Evolutionary conservation across 2,329 filamentous ascomycete genomes (phyloP), one percentile per base, ranked within the genome.

Genomic region (Trichophyton verrucosum): DNA sequence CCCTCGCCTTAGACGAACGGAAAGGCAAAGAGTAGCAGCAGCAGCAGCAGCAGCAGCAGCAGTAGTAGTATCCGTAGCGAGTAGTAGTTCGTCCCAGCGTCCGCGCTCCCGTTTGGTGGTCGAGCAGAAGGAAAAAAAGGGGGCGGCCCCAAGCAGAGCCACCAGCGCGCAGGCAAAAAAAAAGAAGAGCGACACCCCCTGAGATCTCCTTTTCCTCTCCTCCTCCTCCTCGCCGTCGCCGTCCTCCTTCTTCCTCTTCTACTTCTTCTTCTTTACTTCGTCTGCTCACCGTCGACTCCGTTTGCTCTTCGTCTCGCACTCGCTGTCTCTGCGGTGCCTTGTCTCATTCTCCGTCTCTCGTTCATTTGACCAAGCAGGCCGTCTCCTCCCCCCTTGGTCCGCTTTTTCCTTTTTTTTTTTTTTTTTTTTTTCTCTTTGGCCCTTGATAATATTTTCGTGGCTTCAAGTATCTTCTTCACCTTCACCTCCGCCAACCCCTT

Each of bases 301-400:
- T 58, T 42, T 51, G 20, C 53, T 38, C 53, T 69, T 70, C 68
- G 67, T 68, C 69, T 27, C 24, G 72, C 68, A 69, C 65, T 67
- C 66, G 65, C 65, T 66, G 65, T 66, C 65, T 63, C 64, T 61
- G 61, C 60, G 63, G 63, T 62, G 64, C 65, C 60, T 63, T 60
- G 51, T 61, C 46, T 55, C 36, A 59, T 57, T 61, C 60, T 64
- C 58, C 59, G 27, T 51, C 58, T 64, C 62, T 59, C 42, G 59
- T 36, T 49, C 60, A 42, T 40, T 58, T 4, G 24, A 8, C 7
- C 36, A 33, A 5, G 30, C 33, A 36, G 33, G 24, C 24, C 24
- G 24, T 27, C 24, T 27, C 27, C 24, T 27, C 27, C 51, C 27
- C 20, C 20, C 27, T 22, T 36, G 51, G 51, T 27, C 33, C 33